Base-by-base conservation (phyloP, 805 yeast species). In the Metschnikowia kunwiensis region DNA sequence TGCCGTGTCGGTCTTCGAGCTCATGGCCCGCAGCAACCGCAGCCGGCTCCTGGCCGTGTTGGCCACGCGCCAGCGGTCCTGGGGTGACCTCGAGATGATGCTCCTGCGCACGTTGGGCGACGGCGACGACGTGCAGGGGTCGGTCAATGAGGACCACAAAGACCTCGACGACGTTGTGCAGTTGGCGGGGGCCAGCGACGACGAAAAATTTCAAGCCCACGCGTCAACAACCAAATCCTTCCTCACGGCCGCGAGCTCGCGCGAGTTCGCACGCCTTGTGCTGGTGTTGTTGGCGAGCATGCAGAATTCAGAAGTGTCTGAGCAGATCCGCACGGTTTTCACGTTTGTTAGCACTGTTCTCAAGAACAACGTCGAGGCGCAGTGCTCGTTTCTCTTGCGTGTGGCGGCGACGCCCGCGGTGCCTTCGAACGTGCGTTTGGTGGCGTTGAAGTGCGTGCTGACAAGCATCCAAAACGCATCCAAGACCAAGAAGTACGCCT, bases 71-170 rank as follows among this genome's bases (percentile, higher is more conserved):
- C 41, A 45, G 15, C 38, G 53, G 30, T 49, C 52, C 16, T 30
- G 67, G 17, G 43, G 55, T 13, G 71, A 64, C 16, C 59, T 68
- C 47, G 74, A 68, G 63, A 74, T 87, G 69, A 70, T 73, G 36
- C 62, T 86, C 30, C 84, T 86, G 60, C 72, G 82, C 1, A 79
- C 89, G 0, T 60, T 87, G 34, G 49, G 60, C 18, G 50, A 47
- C 8, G 35, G 25, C 17, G 30, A 33, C 30, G 24, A 21, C 24
- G 24, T n/a, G 7, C 11, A 10, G 30, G 18, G 19, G 20, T 44
- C 54, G 7, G 52, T 53, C 12, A 49, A 54, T 11, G 64, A 59
- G 16, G 51, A 61, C 8, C 64, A 55, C 15, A 33, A 40, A 23
- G 42, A 34, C 20, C 44, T 35, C 14, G 39, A 40, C 38, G 34